phyloP scores from a whole-genome alignment of 108 stramenopile species.

The Discostella pseudostelligera region DNA sequence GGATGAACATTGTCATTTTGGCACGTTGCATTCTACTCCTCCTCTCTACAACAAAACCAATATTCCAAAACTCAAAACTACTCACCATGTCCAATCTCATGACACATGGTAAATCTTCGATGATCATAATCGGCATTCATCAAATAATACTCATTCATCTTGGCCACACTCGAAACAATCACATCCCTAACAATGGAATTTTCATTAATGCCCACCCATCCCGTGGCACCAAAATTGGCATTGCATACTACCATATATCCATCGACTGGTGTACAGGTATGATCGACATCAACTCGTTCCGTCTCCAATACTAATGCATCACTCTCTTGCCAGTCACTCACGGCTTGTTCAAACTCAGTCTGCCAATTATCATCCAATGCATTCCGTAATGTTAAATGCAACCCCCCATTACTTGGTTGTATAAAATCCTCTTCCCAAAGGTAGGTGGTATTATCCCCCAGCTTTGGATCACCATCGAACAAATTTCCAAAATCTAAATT shows the following conservation, averaged over 20 bases:
- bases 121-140: slow-evolving; percentile 53
- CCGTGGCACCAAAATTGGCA: slow-evolving; percentile 69
- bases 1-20: too few species aligned
- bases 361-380: slow-evolving; percentile 67
- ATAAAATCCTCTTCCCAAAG: slow-evolving; percentile 43
- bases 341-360: slow-evolving; percentile 48
- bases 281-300: slow-evolving; percentile 32
- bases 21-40: too few species aligned
- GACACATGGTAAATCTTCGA: slow-evolving; percentile 10
- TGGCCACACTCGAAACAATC: slow-evolving; percentile 61
- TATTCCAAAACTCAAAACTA: not conserved
- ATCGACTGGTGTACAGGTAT: slow-evolving; percentile 20
- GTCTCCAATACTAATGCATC: slow-evolving; percentile 53
- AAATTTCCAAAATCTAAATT: slow-evolving; percentile 37
- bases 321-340: slow-evolving; percentile 60
- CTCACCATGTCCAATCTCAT: slow-evolving; percentile 11
- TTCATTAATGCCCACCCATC: slow-evolving; percentile 79
- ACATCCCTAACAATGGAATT: slow-evolving; percentile 24
- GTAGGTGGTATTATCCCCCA: slow-evolving; percentile 57
- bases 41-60: not conserved
- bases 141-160: slow-evolving; percentile 83
- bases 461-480: slow-evolving; percentile 43
- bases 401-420: slow-evolving; percentile 46
- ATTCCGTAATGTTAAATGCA: slow-evolving; percentile 54
- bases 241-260: slow-evolving; percentile 76